Base-by-base conservation (phyloP, 2,329 filamentous ascomycete genomes). In the Byssochlamys sp. region DNA sequence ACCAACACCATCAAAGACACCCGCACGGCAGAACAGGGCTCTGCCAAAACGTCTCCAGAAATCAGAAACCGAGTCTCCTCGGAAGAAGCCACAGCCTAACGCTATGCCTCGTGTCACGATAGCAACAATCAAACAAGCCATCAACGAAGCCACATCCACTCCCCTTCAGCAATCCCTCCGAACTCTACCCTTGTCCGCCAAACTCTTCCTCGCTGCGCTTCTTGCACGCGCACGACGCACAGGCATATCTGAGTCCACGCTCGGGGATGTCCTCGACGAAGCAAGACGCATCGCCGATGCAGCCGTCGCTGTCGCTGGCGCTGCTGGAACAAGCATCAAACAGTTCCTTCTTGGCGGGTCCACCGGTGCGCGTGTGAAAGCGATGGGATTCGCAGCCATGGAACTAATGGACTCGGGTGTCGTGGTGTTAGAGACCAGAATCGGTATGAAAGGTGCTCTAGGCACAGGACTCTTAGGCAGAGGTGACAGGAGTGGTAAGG, bases 111-210 rank as follows among this genome's bases (percentile, higher is more conserved):
- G 86, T 55, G 94, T 99, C 48, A 96, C 91, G 1, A 96, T 97
- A 67, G 85, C 88, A 55, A 96, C 90, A 3, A 88, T 97, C 71
- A 95, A 95, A 73, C 86, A 89, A 68, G 94, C 94, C 35, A 97
- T 99, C 72, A 89, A 89, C 66, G 94, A 99, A 76, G 91, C 92
- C 4, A 97, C 92, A 0, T 91, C 89, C 3, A 96, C 90, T 57
- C 94, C 94, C 1, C 78, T 96, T 58, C 92, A 96, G 69, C 90
- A 94, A 70, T 91, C 91, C 68, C 81, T 99, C 35, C 88, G 90
- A 54, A 83, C 85, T 19, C 81, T 97, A 25, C 90, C 94, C 0
- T 80, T 96, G 49, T 82, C 86, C 27, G 86, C 87, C 11, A 96
- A 96, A 69, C 78, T 97, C 35, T 85, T 97, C 64, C 84, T 99